Evolutionary conservation across 192 early-diverging fungal genomes (phyloP).

Genomic region (Oehlia diaphana): DNA sequence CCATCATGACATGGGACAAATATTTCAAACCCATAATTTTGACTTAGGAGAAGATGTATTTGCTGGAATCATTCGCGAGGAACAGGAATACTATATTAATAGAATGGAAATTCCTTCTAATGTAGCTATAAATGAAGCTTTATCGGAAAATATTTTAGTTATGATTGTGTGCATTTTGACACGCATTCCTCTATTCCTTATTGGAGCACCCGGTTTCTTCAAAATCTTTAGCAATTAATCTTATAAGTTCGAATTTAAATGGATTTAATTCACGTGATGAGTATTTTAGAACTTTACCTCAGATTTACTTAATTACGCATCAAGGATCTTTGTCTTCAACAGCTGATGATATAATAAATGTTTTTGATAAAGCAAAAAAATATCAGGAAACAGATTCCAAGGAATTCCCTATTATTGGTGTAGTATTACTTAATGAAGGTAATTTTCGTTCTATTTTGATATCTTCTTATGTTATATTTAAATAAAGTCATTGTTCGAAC

Average conservation of each 20-base stretch:
- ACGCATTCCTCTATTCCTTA: slow-evolving; percentile 20
- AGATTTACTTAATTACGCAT: slow-evolving; percentile 22
- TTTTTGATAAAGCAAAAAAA: slow-evolving; percentile 11
- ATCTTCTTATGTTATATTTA: too few relatives aligned
- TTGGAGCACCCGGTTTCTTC: slow-evolving; percentile 25
- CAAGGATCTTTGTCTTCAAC: slow-evolving; percentile 29
- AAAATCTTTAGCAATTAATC: slow-evolving; percentile 26
- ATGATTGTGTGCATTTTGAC: slow-evolving; percentile 28
- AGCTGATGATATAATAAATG: slow-evolving; percentile 17
- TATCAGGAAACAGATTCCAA: slow-evolving; percentile 16
- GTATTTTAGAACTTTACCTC: slow-evolving; percentile 24
- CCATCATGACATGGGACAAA: slow-evolving; percentile 2
- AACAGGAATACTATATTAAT: slow-evolving; percentile 26
- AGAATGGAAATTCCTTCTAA: too few relatives aligned
- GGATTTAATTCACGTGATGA: slow-evolving; percentile 16
- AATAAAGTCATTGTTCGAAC: too few relatives aligned
- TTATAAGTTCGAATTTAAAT: slow-evolving; percentile 24
- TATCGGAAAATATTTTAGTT: slow-evolving; percentile 24
- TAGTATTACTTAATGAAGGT: background rate
- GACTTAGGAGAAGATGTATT: background rate
- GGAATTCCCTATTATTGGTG: too few relatives aligned
- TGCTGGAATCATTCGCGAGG: background rate
- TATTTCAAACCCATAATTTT: slow-evolving; percentile 4
- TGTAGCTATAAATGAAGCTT: background rate
- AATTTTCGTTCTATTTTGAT: too few relatives aligned